Base-by-base conservation (phyloP, 2,329 filamentous ascomycete genomes). In the Aspergillus carbonarius region DNA sequence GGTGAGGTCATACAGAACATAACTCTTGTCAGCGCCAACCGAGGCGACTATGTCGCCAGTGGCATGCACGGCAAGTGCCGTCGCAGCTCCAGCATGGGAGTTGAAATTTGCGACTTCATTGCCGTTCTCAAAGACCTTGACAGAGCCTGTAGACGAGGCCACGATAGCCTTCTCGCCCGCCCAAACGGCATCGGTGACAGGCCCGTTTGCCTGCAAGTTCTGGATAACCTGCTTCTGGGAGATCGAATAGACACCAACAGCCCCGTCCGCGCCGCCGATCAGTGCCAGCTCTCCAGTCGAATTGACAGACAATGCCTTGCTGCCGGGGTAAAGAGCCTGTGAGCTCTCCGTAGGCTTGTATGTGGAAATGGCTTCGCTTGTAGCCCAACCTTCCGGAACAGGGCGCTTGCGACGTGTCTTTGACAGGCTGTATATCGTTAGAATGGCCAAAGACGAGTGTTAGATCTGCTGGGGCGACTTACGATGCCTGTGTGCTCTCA, bases 331-430 rank as follows among this genome's bases (percentile, higher is more conserved):
- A 13, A 88, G 72, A 42, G 85, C 70, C 57, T 88, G 82, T 48
- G 83, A 85, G 25, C 78, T 79, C 52, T 78, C 74, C 18, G 78
- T 74, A 10, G 85, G 75, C 35, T 83, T 81, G 71, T 86, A 89
- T 37, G 80, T 74, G 54, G 83, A 81, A 46, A 99, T 82, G 5
- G 85, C 83, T 54, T 96, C 91, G 46, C 84, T 76, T 5, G 89
- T 91, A 4, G 88, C 90, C 93, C 95, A 98, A 56, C 85, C 91
- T 60, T 90, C 85, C 30, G 95, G 93, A 35, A 96, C 81, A 7
- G 91, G 85, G 60, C 95, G 89, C 83, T 96, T 97, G 79, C 93
- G 91, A 70, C 95, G 90, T 49, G 89, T 89, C 73, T 92, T 91
- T 59, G 91, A 95, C 59, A 98, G 83, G 69, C 91, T 96, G 59